Conservation (phyloP, 169 alveolate species). For the Eimeria falciformis region DNA sequence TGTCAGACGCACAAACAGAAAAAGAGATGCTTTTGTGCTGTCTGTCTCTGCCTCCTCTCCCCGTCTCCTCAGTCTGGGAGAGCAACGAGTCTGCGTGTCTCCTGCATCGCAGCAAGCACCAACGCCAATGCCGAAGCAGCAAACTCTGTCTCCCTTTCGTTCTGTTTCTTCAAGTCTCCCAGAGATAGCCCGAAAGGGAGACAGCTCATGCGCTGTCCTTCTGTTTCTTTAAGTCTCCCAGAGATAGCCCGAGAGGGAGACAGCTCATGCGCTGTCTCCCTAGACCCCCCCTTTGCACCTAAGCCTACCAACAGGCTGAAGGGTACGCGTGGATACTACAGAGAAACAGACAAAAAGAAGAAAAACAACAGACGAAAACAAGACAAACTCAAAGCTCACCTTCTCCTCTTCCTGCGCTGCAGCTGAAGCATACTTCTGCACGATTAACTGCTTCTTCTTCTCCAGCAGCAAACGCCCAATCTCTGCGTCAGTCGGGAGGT, state of each 20-base stretch:
- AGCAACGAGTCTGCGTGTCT: background rate
- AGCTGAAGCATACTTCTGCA: constrained; percentile 35
- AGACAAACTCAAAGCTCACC: background rate
- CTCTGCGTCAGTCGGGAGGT: constrained; percentile 51
- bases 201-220: too few species aligned
- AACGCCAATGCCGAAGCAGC: background rate
- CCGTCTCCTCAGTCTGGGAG: background rate
- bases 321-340: background rate
- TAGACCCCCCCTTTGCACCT: too few species aligned
- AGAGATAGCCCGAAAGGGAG: too few species aligned
- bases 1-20: background rate
- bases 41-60: background rate
- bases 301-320: background rate
- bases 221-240: too few species aligned
- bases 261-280: too few species aligned
- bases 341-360: background rate
- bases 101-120: background rate
- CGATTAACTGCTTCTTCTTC: constrained; percentile 62
- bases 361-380: too few species aligned
- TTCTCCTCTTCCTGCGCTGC: constrained; percentile 4
- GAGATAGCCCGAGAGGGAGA: too few species aligned
- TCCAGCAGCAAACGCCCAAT: constrained; percentile 51
- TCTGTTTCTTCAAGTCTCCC: too few species aligned
- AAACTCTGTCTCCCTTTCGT: too few species aligned
- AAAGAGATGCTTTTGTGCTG: background rate